A percentile compares a stretch with the other conserved stretches of the same genome.
phyloP scores from a whole-genome alignment of 202 grass and related monocot species.

The Musa balbisiana region DNA sequence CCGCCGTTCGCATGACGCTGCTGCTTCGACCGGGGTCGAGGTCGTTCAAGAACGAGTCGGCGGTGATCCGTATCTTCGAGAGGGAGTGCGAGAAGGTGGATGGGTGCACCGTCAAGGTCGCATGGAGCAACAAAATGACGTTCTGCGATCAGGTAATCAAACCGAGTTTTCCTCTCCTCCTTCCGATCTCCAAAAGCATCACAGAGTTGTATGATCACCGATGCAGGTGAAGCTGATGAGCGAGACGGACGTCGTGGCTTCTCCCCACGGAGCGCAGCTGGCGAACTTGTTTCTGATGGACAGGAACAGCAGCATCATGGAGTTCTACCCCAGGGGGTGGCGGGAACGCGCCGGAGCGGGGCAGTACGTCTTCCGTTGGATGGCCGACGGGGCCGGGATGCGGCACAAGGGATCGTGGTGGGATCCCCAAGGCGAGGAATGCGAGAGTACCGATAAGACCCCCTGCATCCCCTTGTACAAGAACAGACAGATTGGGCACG shows the following conservation, averaged over 20 bases:
- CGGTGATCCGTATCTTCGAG: slow-evolving; percentile 30
- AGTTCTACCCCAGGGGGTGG: slow-evolving; percentile 66
- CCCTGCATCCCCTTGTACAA: slow-evolving; percentile 37
- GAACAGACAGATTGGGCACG: slow-evolving; percentile 36
- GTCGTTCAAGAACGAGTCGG: slow-evolving; percentile 56
- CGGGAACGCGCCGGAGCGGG: slow-evolving; percentile 30
- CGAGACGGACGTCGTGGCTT: slow-evolving; percentile 48
- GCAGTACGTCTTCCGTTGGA: slow-evolving; percentile 54
- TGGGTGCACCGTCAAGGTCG: slow-evolving; percentile 32
- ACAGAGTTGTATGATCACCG: not conserved
- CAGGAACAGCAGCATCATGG: slow-evolving; percentile 53
- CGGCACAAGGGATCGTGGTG: slow-evolving; percentile 57
- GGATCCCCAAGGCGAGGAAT: slow-evolving; percentile 35
- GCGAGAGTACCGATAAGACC: not conserved
- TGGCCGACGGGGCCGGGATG: slow-evolving; percentile 41
- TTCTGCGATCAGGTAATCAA: slow-evolving; percentile 48
- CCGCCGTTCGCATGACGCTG: slow-evolving; percentile 34
- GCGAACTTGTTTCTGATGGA: slow-evolving; percentile 69
- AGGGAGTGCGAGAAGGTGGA: slow-evolving; percentile 29
- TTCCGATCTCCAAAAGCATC: not conserved
- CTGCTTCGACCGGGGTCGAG: slow-evolving; percentile 34
- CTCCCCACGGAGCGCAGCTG: slow-evolving; percentile 58
- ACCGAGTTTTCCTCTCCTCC: not conserved
- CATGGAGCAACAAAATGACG: slow-evolving; percentile 35
- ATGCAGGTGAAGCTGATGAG: slow-evolving; percentile 48